These are phyloP conservation scores for Vigna mungo DNA, from an alignment of 306 rosid genomes.

Conservation along the genomic window DNA sequence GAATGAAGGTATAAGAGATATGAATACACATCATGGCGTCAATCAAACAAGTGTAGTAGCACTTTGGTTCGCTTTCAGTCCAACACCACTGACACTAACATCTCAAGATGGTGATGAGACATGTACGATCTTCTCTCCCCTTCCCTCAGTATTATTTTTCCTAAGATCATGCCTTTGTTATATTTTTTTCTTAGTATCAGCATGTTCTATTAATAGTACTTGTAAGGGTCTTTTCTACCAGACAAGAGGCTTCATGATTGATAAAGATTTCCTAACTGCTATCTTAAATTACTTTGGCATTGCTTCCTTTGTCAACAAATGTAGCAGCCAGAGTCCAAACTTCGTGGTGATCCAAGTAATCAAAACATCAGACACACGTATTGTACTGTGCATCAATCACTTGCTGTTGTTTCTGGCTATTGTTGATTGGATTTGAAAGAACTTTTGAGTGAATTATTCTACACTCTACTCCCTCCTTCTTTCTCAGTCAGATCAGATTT, in stretches of 20 bases:
- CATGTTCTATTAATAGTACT: constrained; percentile 26
- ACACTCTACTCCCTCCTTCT: constrained; percentile 11
- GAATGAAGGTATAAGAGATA: constrained; percentile 9
- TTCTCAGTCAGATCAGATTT: background rate
- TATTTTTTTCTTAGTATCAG: background rate
- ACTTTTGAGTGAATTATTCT: background rate
- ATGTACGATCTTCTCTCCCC: constrained; percentile 2
- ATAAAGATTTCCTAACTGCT: constrained; percentile 43
- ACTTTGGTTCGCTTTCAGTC: constrained; percentile 35
- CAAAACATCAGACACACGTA: constrained; percentile 21
- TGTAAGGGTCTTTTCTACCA: constrained; percentile 25
- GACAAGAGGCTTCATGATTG: constrained; percentile 25
- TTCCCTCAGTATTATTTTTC: background rate
- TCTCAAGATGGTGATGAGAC: constrained; percentile 18
- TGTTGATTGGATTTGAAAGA: background rate
- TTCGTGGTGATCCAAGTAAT: constrained; percentile 4
- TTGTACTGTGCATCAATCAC: background rate
- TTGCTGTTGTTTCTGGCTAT: background rate
- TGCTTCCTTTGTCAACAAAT: constrained; percentile 47
- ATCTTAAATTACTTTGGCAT: constrained; percentile 32
- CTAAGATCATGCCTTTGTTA: constrained; percentile 20
- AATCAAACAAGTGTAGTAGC: constrained; percentile 32
- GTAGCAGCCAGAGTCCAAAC: constrained; percentile 10
- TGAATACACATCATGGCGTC: constrained; percentile 31
- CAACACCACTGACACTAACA: constrained; percentile 5